phyloP scores from a whole-genome alignment of 306 rosid species.

The Ceratonia siliqua region DNA sequence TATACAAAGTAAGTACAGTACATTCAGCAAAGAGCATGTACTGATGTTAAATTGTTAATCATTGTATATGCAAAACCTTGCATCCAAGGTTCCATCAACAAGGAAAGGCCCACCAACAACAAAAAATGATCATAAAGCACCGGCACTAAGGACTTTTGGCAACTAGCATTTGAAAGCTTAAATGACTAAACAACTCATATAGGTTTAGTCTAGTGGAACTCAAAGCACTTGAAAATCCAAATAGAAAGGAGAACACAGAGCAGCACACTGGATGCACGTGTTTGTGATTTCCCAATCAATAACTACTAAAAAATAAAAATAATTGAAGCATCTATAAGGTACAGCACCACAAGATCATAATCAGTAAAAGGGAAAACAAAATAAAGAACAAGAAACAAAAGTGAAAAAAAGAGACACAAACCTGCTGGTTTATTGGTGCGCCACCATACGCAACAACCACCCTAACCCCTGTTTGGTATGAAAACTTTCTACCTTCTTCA shows the following conservation, averaged over 20 bases:
- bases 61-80: not conserved
- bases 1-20: no score
- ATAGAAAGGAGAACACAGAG: not conserved
- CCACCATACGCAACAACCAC: constrained; percentile 83
- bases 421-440: constrained; percentile 75
- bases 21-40: not conserved
- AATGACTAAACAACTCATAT: not conserved
- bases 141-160: not conserved
- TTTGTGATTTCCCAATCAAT: not conserved
- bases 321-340: not conserved
- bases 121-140: not conserved
- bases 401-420: constrained; percentile 10
- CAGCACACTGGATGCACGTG: not conserved
- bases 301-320: not conserved
- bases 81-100: not conserved
- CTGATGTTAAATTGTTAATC: no score
- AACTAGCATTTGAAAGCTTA: not conserved
- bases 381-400: not conserved
- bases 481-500: constrained; percentile 60
- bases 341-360: not conserved
- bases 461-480: constrained; percentile 67
- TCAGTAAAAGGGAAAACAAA: not conserved
- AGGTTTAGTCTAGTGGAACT: not conserved
- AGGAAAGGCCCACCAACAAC: not conserved
- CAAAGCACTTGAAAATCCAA: not conserved